Conservation (phyloP, 2,329 filamentous ascomycete species). For the Exophiala mesophila region DNA sequence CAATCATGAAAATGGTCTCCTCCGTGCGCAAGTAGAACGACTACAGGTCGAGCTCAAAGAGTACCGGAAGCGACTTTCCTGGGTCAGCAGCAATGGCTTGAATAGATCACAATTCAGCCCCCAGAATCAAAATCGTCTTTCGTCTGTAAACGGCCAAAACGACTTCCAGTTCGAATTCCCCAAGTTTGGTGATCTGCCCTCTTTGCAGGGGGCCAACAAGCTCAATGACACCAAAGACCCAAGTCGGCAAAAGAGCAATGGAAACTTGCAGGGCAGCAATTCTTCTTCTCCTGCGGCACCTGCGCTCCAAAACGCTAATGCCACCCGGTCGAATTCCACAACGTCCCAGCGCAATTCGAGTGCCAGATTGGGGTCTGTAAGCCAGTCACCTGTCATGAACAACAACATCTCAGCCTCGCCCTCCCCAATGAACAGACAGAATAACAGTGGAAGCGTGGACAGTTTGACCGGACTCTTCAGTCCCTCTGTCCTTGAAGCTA, state of each 20-base stretch:
- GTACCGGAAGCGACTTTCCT: constrained; percentile 79
- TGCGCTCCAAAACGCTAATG: constrained; percentile 5
- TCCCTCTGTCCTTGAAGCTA: constrained; percentile 48
- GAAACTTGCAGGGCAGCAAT: constrained; percentile 8
- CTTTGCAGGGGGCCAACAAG: constrained; percentile 16
- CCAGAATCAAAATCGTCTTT: constrained; percentile 42
- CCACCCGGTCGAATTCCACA: constrained; percentile 15
- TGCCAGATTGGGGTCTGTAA: constrained; percentile 18
- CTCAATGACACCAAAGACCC: constrained; percentile 11
- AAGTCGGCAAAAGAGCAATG: constrained; percentile 5
- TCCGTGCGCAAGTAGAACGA: constrained; percentile 83
- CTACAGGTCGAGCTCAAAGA: constrained; percentile 80
- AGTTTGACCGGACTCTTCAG: constrained; percentile 58
- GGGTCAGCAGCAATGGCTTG: constrained; percentile 50
- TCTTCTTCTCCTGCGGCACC: constrained; percentile 10
- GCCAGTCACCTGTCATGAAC: constrained; percentile 18
- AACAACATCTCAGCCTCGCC: constrained; percentile 20
- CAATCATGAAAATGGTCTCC: constrained; percentile 76
- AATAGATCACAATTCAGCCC: constrained; percentile 39
- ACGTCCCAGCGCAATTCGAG: constrained; percentile 12
- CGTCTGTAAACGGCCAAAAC: constrained; percentile 58
- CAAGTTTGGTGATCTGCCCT: constrained; percentile 73
- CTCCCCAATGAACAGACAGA: constrained; percentile 13
- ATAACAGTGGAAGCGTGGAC: constrained; percentile 22
- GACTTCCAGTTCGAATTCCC: constrained; percentile 96